A percentile compares a stretch with the other conserved stretches of the same genome.
Evolutionary conservation across 2,329 filamentous ascomycete species (phyloP).

Genomic region (Plectosphaerella plurivora): DNA sequence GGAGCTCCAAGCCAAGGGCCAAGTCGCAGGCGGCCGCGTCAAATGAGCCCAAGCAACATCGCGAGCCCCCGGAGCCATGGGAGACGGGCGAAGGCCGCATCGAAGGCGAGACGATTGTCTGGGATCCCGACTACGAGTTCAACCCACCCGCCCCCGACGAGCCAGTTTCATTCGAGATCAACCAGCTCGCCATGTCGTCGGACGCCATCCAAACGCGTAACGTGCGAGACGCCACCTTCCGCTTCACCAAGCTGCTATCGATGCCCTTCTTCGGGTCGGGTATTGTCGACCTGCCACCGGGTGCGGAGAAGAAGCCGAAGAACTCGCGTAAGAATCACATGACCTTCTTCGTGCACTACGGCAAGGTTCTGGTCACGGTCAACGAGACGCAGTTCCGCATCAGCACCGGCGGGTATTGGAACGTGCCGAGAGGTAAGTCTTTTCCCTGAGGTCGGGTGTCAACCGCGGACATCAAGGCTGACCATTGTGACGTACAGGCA

Average conservation of each 20-base stretch:
- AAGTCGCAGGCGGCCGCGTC: slow-evolving; percentile 21
- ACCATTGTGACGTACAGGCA: slow-evolving; percentile 52
- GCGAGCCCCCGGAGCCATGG: slow-evolving; percentile 62
- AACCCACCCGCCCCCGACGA: slow-evolving; percentile 51
- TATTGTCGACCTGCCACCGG: slow-evolving; percentile 81
- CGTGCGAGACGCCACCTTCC: slow-evolving; percentile 67
- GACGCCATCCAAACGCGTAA: slow-evolving; percentile 53
- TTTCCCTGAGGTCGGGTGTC: neutral
- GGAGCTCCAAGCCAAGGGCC: slow-evolving; percentile 15
- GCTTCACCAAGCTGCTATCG: slow-evolving; percentile 82
- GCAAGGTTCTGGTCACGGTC: slow-evolving; percentile 76
- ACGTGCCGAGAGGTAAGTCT: slow-evolving; percentile 84
- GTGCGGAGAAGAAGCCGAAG: slow-evolving; percentile 81
- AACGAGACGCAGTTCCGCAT: slow-evolving; percentile 76
- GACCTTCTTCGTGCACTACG: slow-evolving; percentile 86
- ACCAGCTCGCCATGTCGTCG: slow-evolving; percentile 53
- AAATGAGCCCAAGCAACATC: slow-evolving; percentile 35
- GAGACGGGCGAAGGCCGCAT: slow-evolving; percentile 63
- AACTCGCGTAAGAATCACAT: slow-evolving; percentile 96
- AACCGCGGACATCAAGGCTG: slow-evolving; percentile 1
- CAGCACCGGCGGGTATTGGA: slow-evolving; percentile 83
- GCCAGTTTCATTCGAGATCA: slow-evolving; percentile 46
- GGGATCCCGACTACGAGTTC: slow-evolving; percentile 54
- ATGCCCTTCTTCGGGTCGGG: slow-evolving; percentile 85
- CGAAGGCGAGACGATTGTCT: slow-evolving; percentile 58